Evolutionary conservation across 495 filamentous ascomycete species (phyloP).

Genomic region (Penicillium desertorum): DNA sequence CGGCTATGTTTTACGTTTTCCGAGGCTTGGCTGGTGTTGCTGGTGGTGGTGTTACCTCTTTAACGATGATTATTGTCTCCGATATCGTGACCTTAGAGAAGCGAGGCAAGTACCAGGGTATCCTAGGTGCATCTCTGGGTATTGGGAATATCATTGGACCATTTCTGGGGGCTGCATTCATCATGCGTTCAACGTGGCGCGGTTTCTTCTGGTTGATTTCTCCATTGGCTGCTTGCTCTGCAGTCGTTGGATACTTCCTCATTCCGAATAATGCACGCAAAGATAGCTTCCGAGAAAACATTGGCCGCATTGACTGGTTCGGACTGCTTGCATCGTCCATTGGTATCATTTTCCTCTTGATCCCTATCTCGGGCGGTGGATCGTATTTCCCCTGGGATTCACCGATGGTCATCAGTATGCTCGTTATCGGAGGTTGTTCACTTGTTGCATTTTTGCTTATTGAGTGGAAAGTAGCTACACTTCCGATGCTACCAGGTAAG

Average conservation of each 20-base stretch:
- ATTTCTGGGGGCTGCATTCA: slow-evolving; percentile 46
- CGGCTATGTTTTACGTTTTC: slow-evolving; percentile 56
- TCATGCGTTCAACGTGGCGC: slow-evolving; percentile 48
- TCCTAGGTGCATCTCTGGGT: slow-evolving; percentile 44
- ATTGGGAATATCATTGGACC: slow-evolving; percentile 48
- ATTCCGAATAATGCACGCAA: slow-evolving; percentile 44
- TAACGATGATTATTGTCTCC: slow-evolving; percentile 53
- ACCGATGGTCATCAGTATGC: slow-evolving; percentile 61
- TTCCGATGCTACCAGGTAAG: slow-evolving; percentile 62
- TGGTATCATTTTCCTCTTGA: slow-evolving; percentile 57
- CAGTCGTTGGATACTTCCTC: slow-evolving; percentile 43
- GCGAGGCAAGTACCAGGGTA: slow-evolving; percentile 49
- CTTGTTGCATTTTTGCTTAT: slow-evolving; percentile 52
- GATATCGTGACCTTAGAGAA: slow-evolving; percentile 49
- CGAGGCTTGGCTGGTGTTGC: slow-evolving; percentile 56
- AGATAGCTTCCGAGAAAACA: slow-evolving; percentile 38
- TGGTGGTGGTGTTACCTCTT: slow-evolving; percentile 50
- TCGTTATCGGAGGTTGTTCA: slow-evolving; percentile 50
- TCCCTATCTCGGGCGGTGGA: slow-evolving; percentile 63
- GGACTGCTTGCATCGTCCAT: slow-evolving; percentile 51
- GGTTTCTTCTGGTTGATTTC: slow-evolving; percentile 50
- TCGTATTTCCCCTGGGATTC: slow-evolving; percentile 61
- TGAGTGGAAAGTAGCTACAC: slow-evolving; percentile 56
- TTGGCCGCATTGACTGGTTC: slow-evolving; percentile 57
- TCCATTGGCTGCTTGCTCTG: slow-evolving; percentile 41